Percentiles rank a stretch among this genome's conserved stretches.
Evolutionary conservation across 352 stramenopile species (phyloP).

Genomic region (Phytophthora meadii): DNA sequence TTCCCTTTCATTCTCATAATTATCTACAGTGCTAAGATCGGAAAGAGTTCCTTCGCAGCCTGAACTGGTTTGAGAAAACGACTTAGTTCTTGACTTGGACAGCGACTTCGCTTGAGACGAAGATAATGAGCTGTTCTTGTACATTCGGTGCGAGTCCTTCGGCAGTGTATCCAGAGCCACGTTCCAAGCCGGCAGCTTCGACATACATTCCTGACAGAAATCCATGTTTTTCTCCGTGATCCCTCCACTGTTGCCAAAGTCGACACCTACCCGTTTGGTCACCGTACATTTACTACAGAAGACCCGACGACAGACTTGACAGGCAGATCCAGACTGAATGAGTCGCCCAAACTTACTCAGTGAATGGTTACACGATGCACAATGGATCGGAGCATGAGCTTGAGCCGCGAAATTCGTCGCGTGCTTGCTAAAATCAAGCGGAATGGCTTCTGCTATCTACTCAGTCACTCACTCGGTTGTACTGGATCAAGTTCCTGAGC

Average conservation of each 20-base stretch:
- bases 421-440: neutral
- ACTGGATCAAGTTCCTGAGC: slow-evolving; percentile 30
- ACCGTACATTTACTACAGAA: slow-evolving; percentile 55
- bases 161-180: slow-evolving; percentile 45
- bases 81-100: slow-evolving; percentile 24
- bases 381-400: slow-evolving; percentile 27
- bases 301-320: slow-evolving; percentile 40
- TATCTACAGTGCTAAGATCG: slow-evolving; percentile 26
- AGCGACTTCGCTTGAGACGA: slow-evolving; percentile 24
- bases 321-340: slow-evolving; percentile 32
- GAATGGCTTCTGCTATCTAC: neutral
- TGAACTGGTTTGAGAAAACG: slow-evolving; percentile 17
- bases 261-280: slow-evolving; percentile 42
- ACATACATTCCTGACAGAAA: slow-evolving; percentile 61
- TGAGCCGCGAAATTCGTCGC: slow-evolving; percentile 19
- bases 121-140: slow-evolving; percentile 15
- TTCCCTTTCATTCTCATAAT: slow-evolving; percentile 18
- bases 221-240: slow-evolving; percentile 51
- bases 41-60: neutral
- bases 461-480: slow-evolving; percentile 44
- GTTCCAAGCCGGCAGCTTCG: slow-evolving; percentile 45
- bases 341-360: slow-evolving; percentile 36
- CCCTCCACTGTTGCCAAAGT: slow-evolving; percentile 36
- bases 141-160: neutral
- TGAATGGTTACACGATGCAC: slow-evolving; percentile 36